phyloP scores from a whole-genome alignment of 495 filamentous ascomycete species.

The Penicillium angulare region DNA sequence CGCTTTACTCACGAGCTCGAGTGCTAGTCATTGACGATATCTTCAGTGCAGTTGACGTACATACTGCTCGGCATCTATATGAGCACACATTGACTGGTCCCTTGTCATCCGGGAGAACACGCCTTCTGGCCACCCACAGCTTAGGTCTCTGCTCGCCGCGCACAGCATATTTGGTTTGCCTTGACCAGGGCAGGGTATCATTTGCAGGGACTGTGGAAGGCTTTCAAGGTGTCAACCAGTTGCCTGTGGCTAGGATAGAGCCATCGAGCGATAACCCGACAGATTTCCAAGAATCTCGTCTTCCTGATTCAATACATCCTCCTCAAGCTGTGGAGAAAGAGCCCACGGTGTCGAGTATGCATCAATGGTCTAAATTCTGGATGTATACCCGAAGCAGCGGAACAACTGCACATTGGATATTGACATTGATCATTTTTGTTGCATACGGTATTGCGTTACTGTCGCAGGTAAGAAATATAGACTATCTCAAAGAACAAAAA shows the following conservation, averaged over 20 bases:
- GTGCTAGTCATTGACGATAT: conserved; percentile 83
- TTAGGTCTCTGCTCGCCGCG: conserved; percentile 64
- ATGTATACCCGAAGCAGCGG: too few species aligned
- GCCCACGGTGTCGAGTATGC: too few species aligned
- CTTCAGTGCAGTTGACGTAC: conserved; percentile 66
- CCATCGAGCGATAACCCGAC: too few species aligned
- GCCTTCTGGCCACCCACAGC: conserved; percentile 82
- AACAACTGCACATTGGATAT: too few species aligned
- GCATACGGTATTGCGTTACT: too few species aligned
- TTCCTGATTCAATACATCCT: too few species aligned
- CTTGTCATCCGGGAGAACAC: conserved; percentile 63
- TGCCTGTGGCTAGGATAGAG: conserved; percentile 19
- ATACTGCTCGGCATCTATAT: conserved; percentile 76
- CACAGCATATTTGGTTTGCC: conserved; percentile 66
- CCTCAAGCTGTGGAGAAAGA: too few species aligned
- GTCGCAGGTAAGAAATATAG: too few species aligned
- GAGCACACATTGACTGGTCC: conserved; percentile 71
- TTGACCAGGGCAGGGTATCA: conserved; percentile 57
- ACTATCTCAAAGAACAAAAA: too few species aligned
- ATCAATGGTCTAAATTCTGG: too few species aligned
- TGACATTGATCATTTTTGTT: too few species aligned
- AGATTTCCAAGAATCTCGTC: too few species aligned
- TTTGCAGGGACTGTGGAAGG: conserved; percentile 30
- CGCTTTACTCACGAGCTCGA: conserved; percentile 76
- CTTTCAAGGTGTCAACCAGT: conserved; percentile 16